A percentile compares a stretch with the other conserved stretches of the same genome.
Conservation (phyloP, 1,139 yeast genomes). For the Torulaspora pretoriensis region DNA sequence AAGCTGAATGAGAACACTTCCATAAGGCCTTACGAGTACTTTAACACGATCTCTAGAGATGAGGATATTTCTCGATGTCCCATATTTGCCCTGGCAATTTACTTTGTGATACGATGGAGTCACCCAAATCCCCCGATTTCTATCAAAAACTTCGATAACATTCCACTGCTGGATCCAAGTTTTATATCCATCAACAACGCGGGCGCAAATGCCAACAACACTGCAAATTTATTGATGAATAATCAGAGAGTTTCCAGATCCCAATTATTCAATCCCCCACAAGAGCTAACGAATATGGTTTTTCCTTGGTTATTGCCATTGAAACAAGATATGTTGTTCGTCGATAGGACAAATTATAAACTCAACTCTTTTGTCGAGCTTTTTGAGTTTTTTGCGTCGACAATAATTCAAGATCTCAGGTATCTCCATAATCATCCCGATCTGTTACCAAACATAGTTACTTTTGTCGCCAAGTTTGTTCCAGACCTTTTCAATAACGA, state of each 20-base stretch:
- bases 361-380: conserved; percentile 33
- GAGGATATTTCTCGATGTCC: conserved; percentile 34
- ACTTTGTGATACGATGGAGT: conserved; percentile 32
- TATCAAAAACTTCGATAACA: conserved; percentile 20
- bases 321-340: conserved; percentile 27
- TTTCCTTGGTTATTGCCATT: conserved; percentile 35
- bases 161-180: conserved; percentile 24
- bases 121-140: conserved; percentile 29
- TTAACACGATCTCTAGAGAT: conserved; percentile 35
- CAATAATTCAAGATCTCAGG: conserved; percentile 33
- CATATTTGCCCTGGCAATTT: conserved; percentile 33
- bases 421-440: conserved; percentile 23
- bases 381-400: conserved; percentile 32
- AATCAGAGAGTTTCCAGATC: conserved; percentile 20
- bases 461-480: conserved; percentile 26
- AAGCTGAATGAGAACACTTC: conserved; percentile 31
- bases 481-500: conserved; percentile 27
- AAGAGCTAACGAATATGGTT: conserved; percentile 23
- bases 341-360: conserved; percentile 34
- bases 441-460: conserved; percentile 27
- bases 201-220: conserved; percentile 12
- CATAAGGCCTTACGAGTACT: conserved; percentile 31
- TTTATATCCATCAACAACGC: conserved; percentile 20
- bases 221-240: conserved; percentile 13
- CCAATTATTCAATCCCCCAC: conserved; percentile 25